These are phyloP conservation scores for Litchi chinensis DNA, from an alignment of 345 rosid genomes.

Conservation along the genomic window DNA sequence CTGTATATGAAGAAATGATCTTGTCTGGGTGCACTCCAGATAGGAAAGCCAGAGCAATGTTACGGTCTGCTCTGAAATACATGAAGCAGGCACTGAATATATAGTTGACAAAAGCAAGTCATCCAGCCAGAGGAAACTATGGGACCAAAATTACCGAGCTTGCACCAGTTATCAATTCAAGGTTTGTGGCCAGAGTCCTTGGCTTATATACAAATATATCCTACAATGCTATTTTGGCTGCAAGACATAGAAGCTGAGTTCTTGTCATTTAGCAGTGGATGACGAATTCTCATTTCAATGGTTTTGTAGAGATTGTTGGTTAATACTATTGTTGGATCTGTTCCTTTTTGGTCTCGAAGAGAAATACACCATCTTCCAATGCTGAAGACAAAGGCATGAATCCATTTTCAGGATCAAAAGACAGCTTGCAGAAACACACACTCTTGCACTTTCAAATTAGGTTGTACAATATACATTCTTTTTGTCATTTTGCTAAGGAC, in stretches of 20 bases:
- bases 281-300: not conserved
- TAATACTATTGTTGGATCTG: not conserved
- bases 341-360: not conserved
- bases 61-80: conserved; percentile 90
- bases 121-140: conserved; percentile 13
- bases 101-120: conserved; percentile 25
- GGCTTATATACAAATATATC: not conserved
- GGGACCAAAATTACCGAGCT: not conserved
- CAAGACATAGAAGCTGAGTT: not conserved
- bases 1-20: conserved; percentile 92
- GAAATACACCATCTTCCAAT: not conserved
- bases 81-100: conserved; percentile 70
- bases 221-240: not conserved
- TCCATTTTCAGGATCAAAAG: not conserved
- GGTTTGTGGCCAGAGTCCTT: conserved; percentile 27
- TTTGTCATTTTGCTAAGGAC: not conserved
- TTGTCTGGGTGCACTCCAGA: conserved; percentile 87
- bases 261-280: not conserved
- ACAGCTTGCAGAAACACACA: conserved; percentile 1
- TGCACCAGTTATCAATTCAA: conserved; percentile 10
- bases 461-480: not conserved
- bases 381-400: not conserved
- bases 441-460: not conserved
- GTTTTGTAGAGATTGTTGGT: conserved; percentile 24
- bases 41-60: conserved; percentile 90